phyloP scores from a whole-genome alignment of 2,329 filamentous ascomycete species.

The Penicillium sp. region DNA sequence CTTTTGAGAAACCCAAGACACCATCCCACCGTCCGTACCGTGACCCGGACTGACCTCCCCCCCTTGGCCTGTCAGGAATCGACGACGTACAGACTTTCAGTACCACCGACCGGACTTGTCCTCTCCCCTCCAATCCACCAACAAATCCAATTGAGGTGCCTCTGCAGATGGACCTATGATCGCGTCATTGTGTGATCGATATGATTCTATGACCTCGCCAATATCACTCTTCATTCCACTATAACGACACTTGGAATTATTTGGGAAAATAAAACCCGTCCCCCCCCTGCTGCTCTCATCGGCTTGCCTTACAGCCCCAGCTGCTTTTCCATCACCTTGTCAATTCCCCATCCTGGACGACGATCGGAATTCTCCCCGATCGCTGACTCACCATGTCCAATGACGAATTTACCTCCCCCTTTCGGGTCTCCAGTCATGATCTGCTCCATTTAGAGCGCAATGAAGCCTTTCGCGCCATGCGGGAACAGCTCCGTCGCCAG shows the following conservation, averaged over 20 bases:
- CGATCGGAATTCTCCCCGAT: background rate
- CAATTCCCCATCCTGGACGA: background rate
- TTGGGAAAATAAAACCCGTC: too few relatives aligned
- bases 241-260: background rate
- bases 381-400: slow-evolving; percentile 3
- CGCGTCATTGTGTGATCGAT: slow-evolving; percentile 3
- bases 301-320: background rate
- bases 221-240: background rate
- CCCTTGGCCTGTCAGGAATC: too few relatives aligned
- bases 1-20: too few relatives aligned
- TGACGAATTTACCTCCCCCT: slow-evolving; percentile 23
- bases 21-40: too few relatives aligned
- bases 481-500: slow-evolving; percentile 31
- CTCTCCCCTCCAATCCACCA: too few relatives aligned
- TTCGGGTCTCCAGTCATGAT: slow-evolving; percentile 30
- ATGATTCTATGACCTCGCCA: slow-evolving; percentile 14
- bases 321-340: too few relatives aligned
- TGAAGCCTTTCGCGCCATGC: slow-evolving; percentile 30
- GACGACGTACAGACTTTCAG: too few relatives aligned
- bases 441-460: slow-evolving; percentile 29
- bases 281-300: too few relatives aligned
- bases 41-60: too few relatives aligned
- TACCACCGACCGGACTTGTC: too few relatives aligned
- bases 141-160: too few relatives aligned
- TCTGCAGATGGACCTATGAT: background rate